A percentile compares a stretch with the other conserved stretches of the same genome.
Conservation (phyloP, 2,329 filamentous ascomycete species). For the Scopulariopsis brevicaulis region DNA sequence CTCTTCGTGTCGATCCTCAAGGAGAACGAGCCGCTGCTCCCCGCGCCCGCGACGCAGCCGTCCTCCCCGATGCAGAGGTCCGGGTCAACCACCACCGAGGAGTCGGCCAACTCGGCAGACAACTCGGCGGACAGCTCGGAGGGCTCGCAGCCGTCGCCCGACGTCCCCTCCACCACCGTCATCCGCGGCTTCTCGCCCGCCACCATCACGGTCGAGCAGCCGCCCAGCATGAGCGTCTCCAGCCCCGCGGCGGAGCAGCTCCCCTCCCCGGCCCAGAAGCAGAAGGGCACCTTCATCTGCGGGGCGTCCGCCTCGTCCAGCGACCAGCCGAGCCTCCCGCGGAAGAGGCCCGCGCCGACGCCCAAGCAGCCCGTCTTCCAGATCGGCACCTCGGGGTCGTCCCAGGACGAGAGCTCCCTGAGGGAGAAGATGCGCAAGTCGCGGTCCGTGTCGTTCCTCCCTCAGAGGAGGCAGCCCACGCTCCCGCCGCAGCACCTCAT, state of each 20-base stretch:
- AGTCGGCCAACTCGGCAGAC: conserved; percentile 7
- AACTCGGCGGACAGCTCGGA: conserved; percentile 33
- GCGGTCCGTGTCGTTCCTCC: conserved; percentile 31
- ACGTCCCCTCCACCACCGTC: conserved; percentile 52
- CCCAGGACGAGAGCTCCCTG: conserved; percentile 72
- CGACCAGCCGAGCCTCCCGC: conserved; percentile 35
- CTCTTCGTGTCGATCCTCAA: conserved; percentile 91
- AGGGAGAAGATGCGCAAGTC: conserved; percentile 27
- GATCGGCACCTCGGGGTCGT: conserved; percentile 44
- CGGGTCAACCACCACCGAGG: conserved; percentile 31
- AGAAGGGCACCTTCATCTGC: conserved; percentile 48
- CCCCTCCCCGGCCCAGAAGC: conserved; percentile 43
- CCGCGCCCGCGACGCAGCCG: conserved; percentile 23
- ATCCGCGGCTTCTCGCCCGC: conserved; percentile 81
- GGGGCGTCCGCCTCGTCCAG: conserved; percentile 73
- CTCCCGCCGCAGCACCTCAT: conserved; percentile 35
- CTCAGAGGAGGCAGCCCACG: conserved; percentile 65
- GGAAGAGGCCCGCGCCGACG: neutral
- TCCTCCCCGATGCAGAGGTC: conserved; percentile 23
- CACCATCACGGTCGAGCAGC: conserved; percentile 4
- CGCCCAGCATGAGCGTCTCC: neutral
- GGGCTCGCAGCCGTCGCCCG: conserved; percentile 22
- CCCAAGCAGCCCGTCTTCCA: conserved; percentile 31
- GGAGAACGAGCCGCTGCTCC: conserved; percentile 56
- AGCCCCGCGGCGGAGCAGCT: conserved; percentile 50